Evolutionary conservation across 2,329 filamentous ascomycete genomes (phyloP).

Genomic region (Gyromitra esculenta): DNA sequence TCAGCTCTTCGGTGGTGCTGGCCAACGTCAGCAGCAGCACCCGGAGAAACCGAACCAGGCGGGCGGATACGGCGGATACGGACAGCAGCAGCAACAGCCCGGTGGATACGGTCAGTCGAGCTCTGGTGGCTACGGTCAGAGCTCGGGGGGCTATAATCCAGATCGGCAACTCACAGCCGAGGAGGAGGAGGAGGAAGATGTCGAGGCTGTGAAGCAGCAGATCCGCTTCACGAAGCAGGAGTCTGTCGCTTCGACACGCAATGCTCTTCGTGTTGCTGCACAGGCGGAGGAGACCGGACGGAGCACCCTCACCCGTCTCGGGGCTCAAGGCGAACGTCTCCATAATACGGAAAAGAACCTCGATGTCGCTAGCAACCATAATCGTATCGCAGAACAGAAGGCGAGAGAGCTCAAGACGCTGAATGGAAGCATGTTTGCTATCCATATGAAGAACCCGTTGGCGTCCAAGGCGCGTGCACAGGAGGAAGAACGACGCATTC

Average conservation of each 20-base stretch:
- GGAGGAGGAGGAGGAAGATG: constrained; percentile 71
- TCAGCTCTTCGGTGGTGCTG: constrained; percentile 39
- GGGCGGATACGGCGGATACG: constrained; percentile 9
- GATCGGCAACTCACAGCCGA: constrained; percentile 37
- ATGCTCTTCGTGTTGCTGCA: constrained; percentile 74
- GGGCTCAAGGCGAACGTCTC: constrained; percentile 81
- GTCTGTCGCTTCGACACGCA: constrained; percentile 75
- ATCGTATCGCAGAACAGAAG: constrained; percentile 79
- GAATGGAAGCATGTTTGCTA: constrained; percentile 90
- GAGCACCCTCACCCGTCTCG: constrained; percentile 76
- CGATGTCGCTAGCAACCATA: constrained; percentile 78
- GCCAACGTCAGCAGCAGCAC: constrained; percentile 31
- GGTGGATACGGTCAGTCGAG: constrained; percentile 18
- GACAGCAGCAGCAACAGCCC: neutral
- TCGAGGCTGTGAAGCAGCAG: constrained; percentile 78
- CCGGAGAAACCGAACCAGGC: constrained; percentile 6
- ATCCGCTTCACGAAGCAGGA: constrained; percentile 82
- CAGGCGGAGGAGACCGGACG: constrained; percentile 77
- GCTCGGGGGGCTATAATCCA: constrained; percentile 20
- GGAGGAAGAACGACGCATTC: constrained; percentile 73
- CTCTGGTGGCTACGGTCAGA: constrained; percentile 6
- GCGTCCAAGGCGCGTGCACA: constrained; percentile 73
- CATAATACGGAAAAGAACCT: constrained; percentile 86
- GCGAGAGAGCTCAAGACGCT: constrained; percentile 84
- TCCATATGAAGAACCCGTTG: constrained; percentile 81